These are phyloP conservation scores for Penicillium rolfsii DNA, from an alignment of 2,329 filamentous ascomycete species.

Conservation along the genomic window DNA sequence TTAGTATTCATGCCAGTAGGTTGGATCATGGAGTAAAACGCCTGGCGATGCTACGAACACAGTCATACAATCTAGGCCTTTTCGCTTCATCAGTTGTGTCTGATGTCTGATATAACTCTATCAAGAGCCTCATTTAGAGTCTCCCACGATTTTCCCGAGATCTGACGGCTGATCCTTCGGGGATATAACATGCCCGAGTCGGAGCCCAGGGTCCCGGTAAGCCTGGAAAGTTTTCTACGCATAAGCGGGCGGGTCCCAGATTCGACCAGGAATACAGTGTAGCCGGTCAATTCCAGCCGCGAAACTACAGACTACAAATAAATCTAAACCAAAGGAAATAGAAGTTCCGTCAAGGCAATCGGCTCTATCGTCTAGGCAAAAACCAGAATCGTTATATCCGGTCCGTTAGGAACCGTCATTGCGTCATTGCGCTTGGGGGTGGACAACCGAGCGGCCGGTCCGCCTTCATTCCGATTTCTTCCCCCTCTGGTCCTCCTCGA, in stretches of 20 bases:
- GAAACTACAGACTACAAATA: not conserved
- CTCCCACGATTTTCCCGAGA: not conserved
- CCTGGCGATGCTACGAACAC: not conserved
- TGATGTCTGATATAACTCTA: not conserved
- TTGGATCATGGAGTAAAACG: not conserved
- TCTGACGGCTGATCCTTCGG: not conserved
- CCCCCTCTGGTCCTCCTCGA: slow-evolving; percentile 14
- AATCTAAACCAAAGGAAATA: not conserved
- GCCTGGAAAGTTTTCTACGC: not conserved
- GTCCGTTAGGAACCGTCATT: slow-evolving; percentile 26
- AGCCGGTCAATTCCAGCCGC: not conserved
- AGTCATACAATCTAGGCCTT: not conserved
- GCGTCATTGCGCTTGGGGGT: slow-evolving; percentile 36
- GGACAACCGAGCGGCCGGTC: slow-evolving; percentile 20
- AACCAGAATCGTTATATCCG: slow-evolving; percentile 10
- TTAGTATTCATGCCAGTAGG: not conserved
- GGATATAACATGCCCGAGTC: slow-evolving; percentile 1
- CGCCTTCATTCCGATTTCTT: slow-evolving; percentile 31
- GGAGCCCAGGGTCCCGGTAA: slow-evolving; percentile 4
- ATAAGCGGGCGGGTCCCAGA: not conserved
- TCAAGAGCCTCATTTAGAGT: too few species aligned
- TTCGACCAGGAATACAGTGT: not conserved
- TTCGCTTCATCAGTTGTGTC: not conserved
- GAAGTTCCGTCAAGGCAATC: not conserved
- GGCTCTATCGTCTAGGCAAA: slow-evolving; percentile 8